Percentiles rank a stretch among this genome's conserved stretches.
These are phyloP conservation scores for Gentiana dahurica DNA, from an alignment of 257 asterid species.

Conservation along the genomic window DNA sequence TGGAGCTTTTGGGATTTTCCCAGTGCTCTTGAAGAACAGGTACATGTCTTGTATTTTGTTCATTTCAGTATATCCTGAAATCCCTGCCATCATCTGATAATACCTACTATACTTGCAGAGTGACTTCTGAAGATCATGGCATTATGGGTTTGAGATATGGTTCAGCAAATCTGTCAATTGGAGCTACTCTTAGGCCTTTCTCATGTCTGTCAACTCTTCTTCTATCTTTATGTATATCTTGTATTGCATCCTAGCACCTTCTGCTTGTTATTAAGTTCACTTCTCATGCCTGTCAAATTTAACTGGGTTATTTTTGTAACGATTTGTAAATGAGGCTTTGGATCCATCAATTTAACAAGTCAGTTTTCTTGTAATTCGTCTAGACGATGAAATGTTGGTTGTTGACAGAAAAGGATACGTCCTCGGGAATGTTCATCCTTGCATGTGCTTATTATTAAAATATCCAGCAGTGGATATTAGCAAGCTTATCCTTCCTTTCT, in stretches of 20 bases:
- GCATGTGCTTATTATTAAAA: neutral
- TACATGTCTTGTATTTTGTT: conserved; percentile 10
- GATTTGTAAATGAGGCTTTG: too few relatives aligned
- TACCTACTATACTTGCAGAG: conserved; percentile 37
- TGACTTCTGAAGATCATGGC: conserved; percentile 64
- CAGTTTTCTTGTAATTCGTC: too few relatives aligned
- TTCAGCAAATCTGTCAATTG: conserved; percentile 71
- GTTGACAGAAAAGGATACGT: too few relatives aligned
- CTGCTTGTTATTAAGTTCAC: neutral
- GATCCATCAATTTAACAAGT: too few relatives aligned
- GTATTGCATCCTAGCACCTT: neutral
- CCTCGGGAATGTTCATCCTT: too few relatives aligned
- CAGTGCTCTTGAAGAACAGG: conserved; percentile 67
- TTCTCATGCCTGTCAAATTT: neutral
- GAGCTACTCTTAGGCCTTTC: conserved; percentile 67
- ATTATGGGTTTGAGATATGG: conserved; percentile 91
- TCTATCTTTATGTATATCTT: neutral
- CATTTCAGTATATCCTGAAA: conserved; percentile 9
- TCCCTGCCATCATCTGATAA: conserved; percentile 9
- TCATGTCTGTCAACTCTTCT: conserved; percentile 22
- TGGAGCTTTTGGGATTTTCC: conserved; percentile 87
- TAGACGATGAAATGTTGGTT: too few relatives aligned
- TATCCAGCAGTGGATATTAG: neutral
- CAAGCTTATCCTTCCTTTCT: conserved; percentile 6
- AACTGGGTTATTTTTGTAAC: too few relatives aligned